Base-by-base conservation (phyloP, 495 filamentous ascomycete species). In the Margaritispora aquatica region DNA sequence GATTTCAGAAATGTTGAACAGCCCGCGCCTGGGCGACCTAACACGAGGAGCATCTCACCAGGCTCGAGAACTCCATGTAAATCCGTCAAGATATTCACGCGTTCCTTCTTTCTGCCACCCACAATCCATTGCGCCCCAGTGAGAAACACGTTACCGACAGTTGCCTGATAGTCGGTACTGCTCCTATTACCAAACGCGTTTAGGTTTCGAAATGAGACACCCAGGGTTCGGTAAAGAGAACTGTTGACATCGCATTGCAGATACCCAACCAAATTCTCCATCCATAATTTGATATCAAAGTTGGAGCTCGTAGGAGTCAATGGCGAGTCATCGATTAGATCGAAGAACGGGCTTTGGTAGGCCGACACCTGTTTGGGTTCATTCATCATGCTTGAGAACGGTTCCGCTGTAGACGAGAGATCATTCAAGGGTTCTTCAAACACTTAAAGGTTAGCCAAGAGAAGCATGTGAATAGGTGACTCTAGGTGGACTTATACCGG, bases 1-100 rank as follows among this genome's bases (percentile, higher is more conserved):
- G 88, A 85, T 69, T 92, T 92, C 26, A 93, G 72, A 31, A 93
- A 82, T 0, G 89, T 92, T 20, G 84, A 86, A 65, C 88, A 90
- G 41, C 89, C 89, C 23, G 21, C 19, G n/a, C 51, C 51, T 9
- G 57, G 57, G 27, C 34, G 20, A 1, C 58, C 58, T 15, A 61
- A 29, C 31, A 61, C 58, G 24, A 55, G 23, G 15, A 23, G 26
- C 58, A 55, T 55, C 41, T 61, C 58, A 9, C 58, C 58, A 15
- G 41, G 8, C 19, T 51, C 34, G 15, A 61, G 26, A 11, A 61
- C 17, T 1, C 58, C 58, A 34, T 61, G 41, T 13, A 61, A 56
- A 38, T 51, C 41, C 2, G 24, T 49, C 15, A 61, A 17, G 27
- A 61, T 61, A 2, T 23, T 23, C 13, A 57, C 49, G 26, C 24